Percentiles rank a stretch among this genome's conserved stretches.
phyloP scores from a whole-genome alignment of 2,329 filamentous ascomycete species.

The Neonectria sp. region DNA sequence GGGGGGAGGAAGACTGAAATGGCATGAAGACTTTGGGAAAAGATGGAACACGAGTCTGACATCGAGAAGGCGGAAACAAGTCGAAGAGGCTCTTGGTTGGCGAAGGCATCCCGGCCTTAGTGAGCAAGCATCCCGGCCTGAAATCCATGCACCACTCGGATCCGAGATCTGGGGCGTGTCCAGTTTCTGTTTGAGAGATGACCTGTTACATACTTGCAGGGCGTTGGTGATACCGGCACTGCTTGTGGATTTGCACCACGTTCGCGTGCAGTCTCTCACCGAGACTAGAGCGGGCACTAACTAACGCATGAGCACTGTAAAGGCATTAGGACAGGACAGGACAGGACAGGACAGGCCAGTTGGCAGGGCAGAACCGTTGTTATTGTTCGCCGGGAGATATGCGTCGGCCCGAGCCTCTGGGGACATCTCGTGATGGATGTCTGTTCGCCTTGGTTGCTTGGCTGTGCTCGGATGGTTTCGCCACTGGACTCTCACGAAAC shows the following conservation, averaged over 20 bases:
- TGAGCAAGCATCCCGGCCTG: not conserved
- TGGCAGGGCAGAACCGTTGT: too few species aligned
- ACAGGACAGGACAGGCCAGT: too few species aligned
- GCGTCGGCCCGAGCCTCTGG: too few species aligned
- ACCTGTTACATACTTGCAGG: not conserved
- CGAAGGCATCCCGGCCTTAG: not conserved
- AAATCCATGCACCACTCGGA: not conserved
- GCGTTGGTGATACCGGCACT: not conserved
- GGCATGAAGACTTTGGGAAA: not conserved
- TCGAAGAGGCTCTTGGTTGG: not conserved
- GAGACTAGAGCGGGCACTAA: not conserved
- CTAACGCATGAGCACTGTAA: too few species aligned
- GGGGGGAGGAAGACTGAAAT: not conserved
- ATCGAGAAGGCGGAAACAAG: too few species aligned
- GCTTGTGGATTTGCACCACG: constrained; percentile 1
- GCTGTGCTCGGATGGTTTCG: too few species aligned
- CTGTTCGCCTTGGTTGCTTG: too few species aligned
- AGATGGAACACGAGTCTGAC: not conserved
- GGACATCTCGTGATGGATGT: too few species aligned
- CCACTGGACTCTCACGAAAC: not conserved
- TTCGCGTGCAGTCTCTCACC: not conserved
- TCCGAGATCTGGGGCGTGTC: not conserved
- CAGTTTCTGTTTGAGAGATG: not conserved
- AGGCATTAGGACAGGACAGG: too few species aligned
- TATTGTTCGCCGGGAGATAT: too few species aligned